These are phyloP conservation scores for Dendrobium nobile DNA, from an alignment of 106 monocot species.

Conservation along the genomic window DNA sequence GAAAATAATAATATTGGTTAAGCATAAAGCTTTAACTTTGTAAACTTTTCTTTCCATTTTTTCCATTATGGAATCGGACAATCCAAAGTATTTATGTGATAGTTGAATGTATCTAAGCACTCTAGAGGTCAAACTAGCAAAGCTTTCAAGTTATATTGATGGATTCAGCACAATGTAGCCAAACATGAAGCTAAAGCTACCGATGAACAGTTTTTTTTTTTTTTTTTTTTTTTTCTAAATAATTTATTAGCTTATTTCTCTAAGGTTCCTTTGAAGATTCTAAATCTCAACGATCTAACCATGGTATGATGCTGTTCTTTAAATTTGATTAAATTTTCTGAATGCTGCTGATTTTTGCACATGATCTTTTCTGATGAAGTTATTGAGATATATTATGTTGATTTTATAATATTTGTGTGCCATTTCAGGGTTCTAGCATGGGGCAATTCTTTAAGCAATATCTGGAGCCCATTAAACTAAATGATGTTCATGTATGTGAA, in stretches of 20 bases:
- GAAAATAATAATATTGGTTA: no score
- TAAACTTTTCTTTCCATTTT: no score
- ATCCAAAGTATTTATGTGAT: no score
- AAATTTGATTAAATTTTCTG: no score
- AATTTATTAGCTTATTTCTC: not conserved
- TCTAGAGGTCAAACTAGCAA: no score
- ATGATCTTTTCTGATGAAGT: not conserved
- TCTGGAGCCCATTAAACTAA: conserved; percentile 83
- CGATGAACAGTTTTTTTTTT: not conserved
- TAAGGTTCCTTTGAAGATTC: not conserved
- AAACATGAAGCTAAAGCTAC: not conserved
- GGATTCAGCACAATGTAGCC: no score
- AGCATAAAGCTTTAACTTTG: no score
- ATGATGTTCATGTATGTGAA: conserved; percentile 66
- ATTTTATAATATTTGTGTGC: not conserved
- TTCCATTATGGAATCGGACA: no score
- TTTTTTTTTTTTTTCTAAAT: not conserved
- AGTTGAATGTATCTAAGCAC: no score
- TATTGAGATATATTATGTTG: not conserved
- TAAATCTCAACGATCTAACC: no score
- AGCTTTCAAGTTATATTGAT: no score
- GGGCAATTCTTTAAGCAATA: conserved; percentile 92
- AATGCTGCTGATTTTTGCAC: not conserved
- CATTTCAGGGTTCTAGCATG: conserved; percentile 93
- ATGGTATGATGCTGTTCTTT: no score